Conservation (phyloP, 768 basidiomycete species). For the Trichaptum fuscoviolaceum region DNA sequence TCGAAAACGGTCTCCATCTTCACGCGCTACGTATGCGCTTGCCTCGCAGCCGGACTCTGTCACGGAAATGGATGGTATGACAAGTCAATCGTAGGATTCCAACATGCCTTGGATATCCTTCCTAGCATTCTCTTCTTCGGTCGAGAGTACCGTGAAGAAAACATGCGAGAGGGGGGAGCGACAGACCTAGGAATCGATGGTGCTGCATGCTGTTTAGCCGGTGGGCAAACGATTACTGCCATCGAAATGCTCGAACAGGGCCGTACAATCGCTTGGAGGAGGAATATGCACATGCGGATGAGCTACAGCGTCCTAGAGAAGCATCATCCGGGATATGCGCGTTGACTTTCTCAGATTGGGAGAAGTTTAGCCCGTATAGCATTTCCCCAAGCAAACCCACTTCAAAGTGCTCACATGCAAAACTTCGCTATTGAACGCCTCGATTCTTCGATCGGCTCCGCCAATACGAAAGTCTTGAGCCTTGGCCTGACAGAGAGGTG, state of each 20-base stretch:
- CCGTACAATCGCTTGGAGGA: constrained; percentile 20
- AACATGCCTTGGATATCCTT: not conserved
- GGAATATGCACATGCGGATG: constrained; percentile 15
- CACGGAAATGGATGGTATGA: too few species aligned
- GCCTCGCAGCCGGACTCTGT: too few species aligned
- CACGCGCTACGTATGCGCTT: too few species aligned
- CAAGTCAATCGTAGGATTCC: not conserved
- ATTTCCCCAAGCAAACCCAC: too few species aligned
- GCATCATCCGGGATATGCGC: not conserved
- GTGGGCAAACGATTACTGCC: constrained; percentile 10
- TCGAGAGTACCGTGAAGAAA: not conserved
- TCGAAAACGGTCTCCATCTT: too few species aligned
- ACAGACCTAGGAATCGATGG: constrained; percentile 1
- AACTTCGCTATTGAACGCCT: constrained; percentile 1
- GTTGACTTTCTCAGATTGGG: not conserved
- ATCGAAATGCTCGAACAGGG: constrained; percentile 23
- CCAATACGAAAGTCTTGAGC: not conserved
- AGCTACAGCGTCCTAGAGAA: not conserved
- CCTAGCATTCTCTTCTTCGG: not conserved
- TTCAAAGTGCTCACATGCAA: too few species aligned
- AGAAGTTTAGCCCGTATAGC: not conserved
- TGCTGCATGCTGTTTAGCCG: not conserved
- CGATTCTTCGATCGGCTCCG: not conserved
- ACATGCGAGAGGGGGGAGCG: not conserved
- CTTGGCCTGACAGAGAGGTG: not conserved